Base-by-base conservation (phyloP, 371 early-diverging fungal genomes). In the Encephalitozoon romaleae region DNA sequence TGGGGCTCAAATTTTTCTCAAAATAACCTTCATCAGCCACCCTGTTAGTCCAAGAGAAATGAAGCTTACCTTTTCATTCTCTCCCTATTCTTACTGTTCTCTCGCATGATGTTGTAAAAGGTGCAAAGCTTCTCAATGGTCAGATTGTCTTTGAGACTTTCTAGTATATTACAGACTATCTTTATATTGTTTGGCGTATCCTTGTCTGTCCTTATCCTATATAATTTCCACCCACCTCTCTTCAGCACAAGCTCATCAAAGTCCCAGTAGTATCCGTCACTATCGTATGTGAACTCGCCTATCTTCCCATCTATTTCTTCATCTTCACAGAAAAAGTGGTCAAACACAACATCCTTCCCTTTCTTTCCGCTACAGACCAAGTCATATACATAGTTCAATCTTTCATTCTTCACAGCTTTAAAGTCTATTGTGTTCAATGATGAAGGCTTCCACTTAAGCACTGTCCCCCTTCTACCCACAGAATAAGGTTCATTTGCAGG, bases 371-470 rank as follows among this genome's bases (percentile, higher is more conserved):
- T 42, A 47, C 75, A 75, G 28, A 42, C 65, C n/a, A 80, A 47
- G 9, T 38, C 59, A 28, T 67, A 77, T 11, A 80, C 25, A 12
- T 9, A 21, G 18, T 25, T 41, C 25, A 30, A 38, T n/a, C 30
- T 41, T 4, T 11, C 38, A 4, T 9, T 4, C 38, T 59, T 70
- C 39, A 32, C 34, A 12, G 74, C 83, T 74, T 86, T 87, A 71
- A 98, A 95, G 81, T 98, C 98, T 11, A 96, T 88, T 0, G 97
- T 93, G 83, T 97, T 97, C 77, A 96, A 91, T 69, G 91, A 88
- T 9, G 94, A 89, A 9, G 97, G 96, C 80, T 97, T 98, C 98
- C 98, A 98, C 86, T 98, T 98, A 38, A 96, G 83, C 90, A 94
- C 93, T 75, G 89, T 90, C 8, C 87, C 76, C 68, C 92, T 91